phyloP scores from a whole-genome alignment of 2,329 filamentous ascomycete species.

The Xylaria sp. region DNA sequence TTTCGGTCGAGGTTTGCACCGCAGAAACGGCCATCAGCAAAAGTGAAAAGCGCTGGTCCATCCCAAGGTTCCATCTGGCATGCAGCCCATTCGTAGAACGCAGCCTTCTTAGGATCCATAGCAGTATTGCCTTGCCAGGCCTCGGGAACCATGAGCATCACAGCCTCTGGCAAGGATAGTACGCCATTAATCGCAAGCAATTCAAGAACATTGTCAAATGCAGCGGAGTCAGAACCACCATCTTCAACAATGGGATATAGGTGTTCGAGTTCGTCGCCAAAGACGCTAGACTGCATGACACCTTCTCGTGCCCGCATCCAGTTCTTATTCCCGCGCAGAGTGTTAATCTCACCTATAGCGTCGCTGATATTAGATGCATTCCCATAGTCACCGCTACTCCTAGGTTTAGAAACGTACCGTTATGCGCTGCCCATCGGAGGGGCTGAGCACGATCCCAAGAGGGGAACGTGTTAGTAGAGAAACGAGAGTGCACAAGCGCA shows the following conservation, averaged over 20 bases:
- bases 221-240: slow-evolving; percentile 93
- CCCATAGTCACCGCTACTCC: slow-evolving; percentile 1
- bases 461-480: slow-evolving; percentile 98
- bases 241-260: slow-evolving; percentile 96
- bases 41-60: slow-evolving; percentile 94
- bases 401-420: slow-evolving; percentile 60
- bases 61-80: slow-evolving; percentile 99
- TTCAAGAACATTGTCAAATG: slow-evolving; percentile 96
- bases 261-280: slow-evolving; percentile 87
- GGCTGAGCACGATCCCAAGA: slow-evolving; percentile 98
- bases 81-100: slow-evolving; percentile 98
- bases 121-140: slow-evolving; percentile 93
- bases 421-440: slow-evolving; percentile 94
- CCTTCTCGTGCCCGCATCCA: slow-evolving; percentile 99
- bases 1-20: slow-evolving; percentile 97
- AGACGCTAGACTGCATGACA: slow-evolving; percentile 89
- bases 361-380: slow-evolving; percentile 21
- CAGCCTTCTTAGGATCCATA: slow-evolving; percentile 94
- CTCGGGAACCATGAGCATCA: slow-evolving; percentile 99
- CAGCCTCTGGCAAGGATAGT: slow-evolving; percentile 89
- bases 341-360: slow-evolving; percentile 82
- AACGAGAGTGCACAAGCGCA: slow-evolving; percentile 93
- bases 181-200: slow-evolving; percentile 94
- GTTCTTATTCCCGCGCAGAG: slow-evolving; percentile 96
- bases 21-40: slow-evolving; percentile 94